Conservation (phyloP, 495 filamentous ascomycete species). For the Bryoglossum gracile region DNA sequence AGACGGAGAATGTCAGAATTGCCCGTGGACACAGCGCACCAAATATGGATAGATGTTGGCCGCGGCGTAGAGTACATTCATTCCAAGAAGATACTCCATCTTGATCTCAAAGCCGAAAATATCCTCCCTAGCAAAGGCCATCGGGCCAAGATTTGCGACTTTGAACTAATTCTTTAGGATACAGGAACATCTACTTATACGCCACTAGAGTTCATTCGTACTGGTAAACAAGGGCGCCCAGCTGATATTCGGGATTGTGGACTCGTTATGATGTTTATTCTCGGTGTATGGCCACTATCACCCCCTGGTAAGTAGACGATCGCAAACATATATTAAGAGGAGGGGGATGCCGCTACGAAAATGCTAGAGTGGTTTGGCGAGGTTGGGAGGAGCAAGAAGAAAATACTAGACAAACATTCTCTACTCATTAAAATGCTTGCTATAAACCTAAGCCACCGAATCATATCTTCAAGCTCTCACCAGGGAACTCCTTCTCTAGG, state of each 20-base stretch:
- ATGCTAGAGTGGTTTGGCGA: slow-evolving; percentile 10
- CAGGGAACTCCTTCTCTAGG: slow-evolving; percentile 4
- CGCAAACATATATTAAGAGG: neutral
- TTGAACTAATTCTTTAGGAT: slow-evolving; percentile 9
- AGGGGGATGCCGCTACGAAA: neutral
- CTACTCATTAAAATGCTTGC: slow-evolving; percentile 11
- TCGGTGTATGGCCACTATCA: slow-evolving; percentile 5
- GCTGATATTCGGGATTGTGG: slow-evolving; percentile 10
- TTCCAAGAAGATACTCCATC: slow-evolving; percentile 3
- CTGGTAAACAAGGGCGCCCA: slow-evolving; percentile 4
- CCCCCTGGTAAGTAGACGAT: slow-evolving; percentile 5
- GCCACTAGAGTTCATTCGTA: slow-evolving; percentile 11
- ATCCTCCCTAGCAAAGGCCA: slow-evolving; percentile 8
- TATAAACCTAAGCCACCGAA: slow-evolving; percentile 5
- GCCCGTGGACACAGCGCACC: slow-evolving; percentile 4
- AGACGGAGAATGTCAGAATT: slow-evolving; percentile 1
- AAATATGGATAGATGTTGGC: slow-evolving; percentile 11
- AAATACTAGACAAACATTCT: slow-evolving; percentile 7
- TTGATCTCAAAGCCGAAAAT: slow-evolving; percentile 14
- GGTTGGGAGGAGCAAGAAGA: slow-evolving; percentile 5
- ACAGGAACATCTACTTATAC: slow-evolving; percentile 11
- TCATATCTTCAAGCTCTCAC: slow-evolving; percentile 11
- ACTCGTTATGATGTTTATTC: slow-evolving; percentile 10
- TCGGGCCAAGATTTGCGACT: slow-evolving; percentile 12
- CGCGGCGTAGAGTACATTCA: slow-evolving; percentile 10